Conservation (phyloP, 1,284 basidiomycete genomes). For the Pseudozyma thailandica region DNA sequence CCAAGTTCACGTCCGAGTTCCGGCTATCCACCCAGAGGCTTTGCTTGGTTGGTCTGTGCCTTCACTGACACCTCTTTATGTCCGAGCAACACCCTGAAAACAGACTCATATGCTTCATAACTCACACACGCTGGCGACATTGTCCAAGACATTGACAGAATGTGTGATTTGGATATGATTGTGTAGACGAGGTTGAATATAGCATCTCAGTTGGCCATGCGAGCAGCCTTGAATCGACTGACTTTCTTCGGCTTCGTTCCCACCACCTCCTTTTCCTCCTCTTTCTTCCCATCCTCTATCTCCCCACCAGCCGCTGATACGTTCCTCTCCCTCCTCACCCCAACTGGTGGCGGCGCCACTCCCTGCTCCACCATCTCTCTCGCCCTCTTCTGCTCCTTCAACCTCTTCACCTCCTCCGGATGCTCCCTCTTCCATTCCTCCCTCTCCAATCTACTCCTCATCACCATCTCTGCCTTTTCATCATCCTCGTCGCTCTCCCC, state of each 20-base stretch:
- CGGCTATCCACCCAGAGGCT: conserved; percentile 35
- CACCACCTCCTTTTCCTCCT: background rate
- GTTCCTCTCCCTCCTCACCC: conserved; percentile 1
- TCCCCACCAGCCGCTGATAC: background rate
- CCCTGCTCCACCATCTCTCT: conserved; percentile 18
- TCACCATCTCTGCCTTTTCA: conserved; percentile 48
- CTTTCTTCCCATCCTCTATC: background rate
- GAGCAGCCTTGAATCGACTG: conserved; percentile 45
- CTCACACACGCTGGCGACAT: no score
- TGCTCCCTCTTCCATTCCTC: conserved; percentile 32
- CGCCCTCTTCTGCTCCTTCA: conserved; percentile 19
- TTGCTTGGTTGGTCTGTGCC: no score
- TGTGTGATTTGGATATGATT: no score
- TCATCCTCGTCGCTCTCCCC: conserved; percentile 58
- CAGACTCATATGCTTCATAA: no score
- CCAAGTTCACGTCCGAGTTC: conserved; percentile 27
- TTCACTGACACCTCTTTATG: background rate
- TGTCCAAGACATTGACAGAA: no score
- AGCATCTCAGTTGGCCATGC: conserved; percentile 23
- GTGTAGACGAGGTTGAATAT: background rate
- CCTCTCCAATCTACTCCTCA: conserved; percentile 52
- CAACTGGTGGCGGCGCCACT: conserved; percentile 16
- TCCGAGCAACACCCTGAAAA: background rate
- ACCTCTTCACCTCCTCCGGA: conserved; percentile 27
- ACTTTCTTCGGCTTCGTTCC: conserved; percentile 36